A percentile compares a stretch with the other conserved stretches of the same genome.
phyloP scores from a whole-genome alignment of 768 basidiomycete genomes.

The Kockovaella imperatae region DNA sequence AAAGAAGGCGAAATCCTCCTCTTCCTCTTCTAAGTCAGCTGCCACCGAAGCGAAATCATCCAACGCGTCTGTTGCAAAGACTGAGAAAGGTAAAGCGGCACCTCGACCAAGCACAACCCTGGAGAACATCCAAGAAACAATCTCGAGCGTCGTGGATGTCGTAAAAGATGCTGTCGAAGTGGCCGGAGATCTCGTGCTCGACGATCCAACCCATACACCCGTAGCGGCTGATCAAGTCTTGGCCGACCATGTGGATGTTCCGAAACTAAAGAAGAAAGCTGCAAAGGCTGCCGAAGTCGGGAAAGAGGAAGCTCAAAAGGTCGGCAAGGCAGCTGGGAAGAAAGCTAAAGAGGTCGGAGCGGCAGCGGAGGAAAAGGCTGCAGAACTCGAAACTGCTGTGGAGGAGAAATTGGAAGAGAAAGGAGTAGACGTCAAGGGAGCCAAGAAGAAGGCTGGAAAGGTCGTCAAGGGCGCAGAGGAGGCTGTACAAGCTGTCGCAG shows the following conservation, averaged over 20 bases:
- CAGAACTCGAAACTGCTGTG: conserved; percentile 11
- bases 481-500: conserved; percentile 12
- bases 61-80: not conserved
- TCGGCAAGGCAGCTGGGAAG: conserved; percentile 9
- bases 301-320: conserved; percentile 13
- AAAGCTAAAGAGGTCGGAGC: conserved; percentile 7
- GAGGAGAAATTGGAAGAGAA: conserved; percentile 10
- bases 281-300: not conserved
- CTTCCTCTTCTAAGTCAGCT: no score
- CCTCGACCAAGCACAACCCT: conserved; percentile 4
- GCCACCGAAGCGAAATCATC: conserved; percentile 4
- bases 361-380: conserved; percentile 6
- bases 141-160: conserved; percentile 1
- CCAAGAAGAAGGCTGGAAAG: conserved; percentile 16
- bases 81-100: not conserved
- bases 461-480: conserved; percentile 8
- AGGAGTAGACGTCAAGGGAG: conserved; percentile 13
- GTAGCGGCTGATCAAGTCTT: not conserved
- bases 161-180: conserved; percentile 4
- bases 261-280: not conserved
- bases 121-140: conserved; percentile 5
- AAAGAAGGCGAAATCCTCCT: conserved; percentile 7
- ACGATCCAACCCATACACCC: conserved; percentile 1
- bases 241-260: conserved; percentile 1
- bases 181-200: conserved; percentile 12